These are phyloP conservation scores for Xylaria grammica DNA, from an alignment of 495 filamentous ascomycete genomes.

Conservation along the genomic window DNA sequence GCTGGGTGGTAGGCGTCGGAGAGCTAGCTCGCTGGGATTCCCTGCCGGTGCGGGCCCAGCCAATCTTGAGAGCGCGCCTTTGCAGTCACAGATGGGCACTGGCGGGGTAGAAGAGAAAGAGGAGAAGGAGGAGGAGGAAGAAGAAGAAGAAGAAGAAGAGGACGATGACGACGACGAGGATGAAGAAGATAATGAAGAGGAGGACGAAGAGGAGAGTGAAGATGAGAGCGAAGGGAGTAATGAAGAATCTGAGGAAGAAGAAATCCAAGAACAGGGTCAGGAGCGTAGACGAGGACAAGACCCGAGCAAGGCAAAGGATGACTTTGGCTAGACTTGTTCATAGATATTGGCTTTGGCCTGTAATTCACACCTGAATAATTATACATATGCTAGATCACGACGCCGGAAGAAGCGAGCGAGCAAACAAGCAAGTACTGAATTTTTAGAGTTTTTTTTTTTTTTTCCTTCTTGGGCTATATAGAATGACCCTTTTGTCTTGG, in stretches of 20 bases:
- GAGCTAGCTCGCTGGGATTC: conserved; percentile 50
- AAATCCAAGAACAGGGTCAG: not conserved
- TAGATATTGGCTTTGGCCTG: not conserved
- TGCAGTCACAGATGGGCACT: conserved; percentile 35
- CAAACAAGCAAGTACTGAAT: too few relatives aligned
- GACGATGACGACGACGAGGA: not conserved
- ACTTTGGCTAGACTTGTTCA: conserved; percentile 20
- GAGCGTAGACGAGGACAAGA: conserved; percentile 1
- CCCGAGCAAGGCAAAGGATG: conserved; percentile 20
- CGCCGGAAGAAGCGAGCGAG: not conserved
- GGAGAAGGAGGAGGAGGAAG: conserved; percentile 1
- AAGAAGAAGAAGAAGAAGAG: not conserved
- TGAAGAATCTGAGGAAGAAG: conserved; percentile 16
- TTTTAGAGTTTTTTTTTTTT: not conserved
- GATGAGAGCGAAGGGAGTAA: not conserved
- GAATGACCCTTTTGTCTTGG: too few relatives aligned
- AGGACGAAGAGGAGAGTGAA: conserved; percentile 3
- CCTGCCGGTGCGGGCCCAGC: conserved; percentile 35
- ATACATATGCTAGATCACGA: too few relatives aligned
- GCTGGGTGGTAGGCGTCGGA: conserved; percentile 43
- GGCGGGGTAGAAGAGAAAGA: conserved; percentile 10
- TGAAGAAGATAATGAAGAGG: not conserved
- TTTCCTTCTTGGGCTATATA: too few relatives aligned
- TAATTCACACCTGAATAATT: too few relatives aligned
- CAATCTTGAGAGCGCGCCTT: conserved; percentile 53